These are phyloP conservation scores for Mucor racemosus DNA, from an alignment of 371 early-diverging fungal species.

Conservation along the genomic window DNA sequence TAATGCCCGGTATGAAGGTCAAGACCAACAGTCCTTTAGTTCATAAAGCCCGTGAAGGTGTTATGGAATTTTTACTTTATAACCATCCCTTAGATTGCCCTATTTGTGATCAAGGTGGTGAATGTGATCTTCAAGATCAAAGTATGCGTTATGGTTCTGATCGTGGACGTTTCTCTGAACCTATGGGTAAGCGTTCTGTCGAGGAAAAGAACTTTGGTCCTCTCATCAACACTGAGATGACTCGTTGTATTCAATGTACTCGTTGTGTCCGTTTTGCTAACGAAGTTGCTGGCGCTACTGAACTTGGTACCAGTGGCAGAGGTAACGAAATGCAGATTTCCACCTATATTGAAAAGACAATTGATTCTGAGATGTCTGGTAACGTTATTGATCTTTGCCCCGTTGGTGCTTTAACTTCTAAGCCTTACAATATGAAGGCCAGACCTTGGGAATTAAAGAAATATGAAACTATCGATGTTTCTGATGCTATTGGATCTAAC, in stretches of 20 bases:
- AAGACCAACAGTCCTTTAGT: conserved; percentile 93
- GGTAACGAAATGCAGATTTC: conserved; percentile 98
- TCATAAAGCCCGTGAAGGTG: conserved; percentile 97
- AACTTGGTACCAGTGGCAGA: conserved; percentile 94
- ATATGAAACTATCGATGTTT: conserved; percentile 94
- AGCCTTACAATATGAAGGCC: conserved; percentile 94
- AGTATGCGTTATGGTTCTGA: conserved; percentile 95
- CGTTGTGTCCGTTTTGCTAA: conserved; percentile 98
- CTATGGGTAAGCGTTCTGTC: conserved; percentile 91
- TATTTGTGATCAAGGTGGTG: conserved; percentile 98
- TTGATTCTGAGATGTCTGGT: conserved; percentile 95
- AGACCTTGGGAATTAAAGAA: conserved; percentile 98
- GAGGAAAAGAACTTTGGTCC: conserved; percentile 98
- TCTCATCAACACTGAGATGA: conserved; percentile 95
- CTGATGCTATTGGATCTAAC: conserved; percentile 89
- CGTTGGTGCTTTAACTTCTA: conserved; percentile 96
- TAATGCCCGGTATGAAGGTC: conserved; percentile 96
- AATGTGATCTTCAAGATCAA: conserved; percentile 98
- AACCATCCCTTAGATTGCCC: conserved; percentile 99
- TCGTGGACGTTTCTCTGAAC: conserved; percentile 88
- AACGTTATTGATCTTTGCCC: conserved; percentile 98
- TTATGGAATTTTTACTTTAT: conserved; percentile 96
- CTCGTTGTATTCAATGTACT: conserved; percentile 98
- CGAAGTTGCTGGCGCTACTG: conserved; percentile 96
- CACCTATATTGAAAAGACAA: conserved; percentile 90